phyloP scores from a whole-genome alignment of 768 basidiomycete species.

The Wakefieldia striispora region DNA sequence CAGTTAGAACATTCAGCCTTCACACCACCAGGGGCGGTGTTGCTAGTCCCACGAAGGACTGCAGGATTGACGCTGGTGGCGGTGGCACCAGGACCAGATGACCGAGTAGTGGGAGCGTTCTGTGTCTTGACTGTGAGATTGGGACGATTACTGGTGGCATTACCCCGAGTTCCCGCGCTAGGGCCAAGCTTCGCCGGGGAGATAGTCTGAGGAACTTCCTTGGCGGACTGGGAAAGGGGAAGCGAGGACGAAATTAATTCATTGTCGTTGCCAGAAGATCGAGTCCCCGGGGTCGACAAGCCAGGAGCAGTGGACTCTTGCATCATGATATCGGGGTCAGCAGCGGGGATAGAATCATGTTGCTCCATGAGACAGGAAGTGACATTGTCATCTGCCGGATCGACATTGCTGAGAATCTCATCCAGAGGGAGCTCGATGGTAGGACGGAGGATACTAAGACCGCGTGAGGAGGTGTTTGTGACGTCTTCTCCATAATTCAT shows the following conservation, averaged over 20 bases:
- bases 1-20: slow-evolving; percentile 90
- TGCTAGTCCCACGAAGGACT: slow-evolving; percentile 30
- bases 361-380: slow-evolving; percentile 4
- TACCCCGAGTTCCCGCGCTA: slow-evolving; percentile 48
- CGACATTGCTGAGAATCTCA: slow-evolving; percentile 54
- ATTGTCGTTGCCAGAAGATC: slow-evolving; percentile 1
- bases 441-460: slow-evolving; percentile 65
- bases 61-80: slow-evolving; percentile 55
- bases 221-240: slow-evolving; percentile 37
- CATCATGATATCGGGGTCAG: slow-evolving; percentile 28
- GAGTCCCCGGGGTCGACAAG: slow-evolving; percentile 12
- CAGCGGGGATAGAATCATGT: slow-evolving; percentile 1
- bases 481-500: slow-evolving; percentile 81
- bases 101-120: slow-evolving; percentile 41
- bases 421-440: slow-evolving; percentile 88
- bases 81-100: slow-evolving; percentile 64
- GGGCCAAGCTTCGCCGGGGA: slow-evolving; percentile 58
- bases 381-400: slow-evolving; percentile 20
- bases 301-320: slow-evolving; percentile 21
- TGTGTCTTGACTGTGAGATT: slow-evolving; percentile 63
- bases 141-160: slow-evolving; percentile 47
- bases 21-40: slow-evolving; percentile 51
- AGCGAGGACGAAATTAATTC: slow-evolving; percentile 23
- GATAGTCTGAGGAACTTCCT: slow-evolving; percentile 47
- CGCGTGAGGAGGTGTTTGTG: slow-evolving; percentile 45